Conservation (phyloP, 2,329 filamentous ascomycete genomes). For the Penicillium polonicum region DNA sequence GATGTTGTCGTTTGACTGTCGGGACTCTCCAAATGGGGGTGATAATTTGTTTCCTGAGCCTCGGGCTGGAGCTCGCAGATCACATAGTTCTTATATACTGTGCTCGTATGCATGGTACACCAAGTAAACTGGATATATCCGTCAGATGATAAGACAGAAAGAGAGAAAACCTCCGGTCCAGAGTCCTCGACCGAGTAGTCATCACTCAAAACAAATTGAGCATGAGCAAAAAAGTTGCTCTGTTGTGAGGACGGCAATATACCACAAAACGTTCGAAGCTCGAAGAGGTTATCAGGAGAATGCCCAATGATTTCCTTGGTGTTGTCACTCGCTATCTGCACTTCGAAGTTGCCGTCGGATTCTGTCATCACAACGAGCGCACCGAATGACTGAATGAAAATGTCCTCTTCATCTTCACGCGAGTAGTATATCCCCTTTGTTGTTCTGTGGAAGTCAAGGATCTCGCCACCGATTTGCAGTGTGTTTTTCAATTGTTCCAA, state of each 20-base stretch:
- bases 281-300: slow-evolving; percentile 71
- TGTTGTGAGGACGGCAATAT: slow-evolving; percentile 78
- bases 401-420: slow-evolving; percentile 59
- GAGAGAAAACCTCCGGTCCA: slow-evolving; percentile 79
- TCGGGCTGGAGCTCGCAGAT: slow-evolving; percentile 87
- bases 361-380: slow-evolving; percentile 71
- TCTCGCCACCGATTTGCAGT: slow-evolving; percentile 3
- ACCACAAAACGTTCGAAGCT: slow-evolving; percentile 70
- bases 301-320: slow-evolving; percentile 71
- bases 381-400: slow-evolving; percentile 76
- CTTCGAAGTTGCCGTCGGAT: slow-evolving; percentile 61
- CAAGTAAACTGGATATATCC: slow-evolving; percentile 65
- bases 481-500: background rate
- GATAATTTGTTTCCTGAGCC: background rate
- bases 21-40: background rate
- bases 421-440: slow-evolving; percentile 8
- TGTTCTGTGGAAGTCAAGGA: slow-evolving; percentile 8
- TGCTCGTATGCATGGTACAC: slow-evolving; percentile 80
- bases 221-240: slow-evolving; percentile 75
- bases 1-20: background rate
- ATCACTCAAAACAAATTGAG: slow-evolving; percentile 79
- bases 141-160: slow-evolving; percentile 62
- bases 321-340: slow-evolving; percentile 76
- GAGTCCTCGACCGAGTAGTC: slow-evolving; percentile 69
- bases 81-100: slow-evolving; percentile 64